Percentiles rank a stretch among this genome's conserved stretches.
Conservation (phyloP, 192 early-diverging fungal species). For the Phycomyces blakesleeanus region DNA sequence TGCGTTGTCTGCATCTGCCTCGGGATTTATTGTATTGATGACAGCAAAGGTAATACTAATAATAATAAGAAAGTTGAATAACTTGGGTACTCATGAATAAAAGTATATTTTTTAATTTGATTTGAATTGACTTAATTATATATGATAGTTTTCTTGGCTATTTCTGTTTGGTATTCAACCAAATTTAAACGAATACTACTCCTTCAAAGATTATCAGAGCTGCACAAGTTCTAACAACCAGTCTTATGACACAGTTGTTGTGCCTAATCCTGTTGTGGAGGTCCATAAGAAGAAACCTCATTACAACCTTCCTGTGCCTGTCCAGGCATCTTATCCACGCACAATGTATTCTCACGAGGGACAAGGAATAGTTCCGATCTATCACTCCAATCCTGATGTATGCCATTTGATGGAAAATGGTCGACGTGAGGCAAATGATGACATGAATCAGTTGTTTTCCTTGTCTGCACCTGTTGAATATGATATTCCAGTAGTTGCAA, state of each 20-base stretch:
- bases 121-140: neutral
- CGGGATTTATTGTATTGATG: constrained; percentile 25
- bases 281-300: neutral
- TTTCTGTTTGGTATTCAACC: constrained; percentile 18
- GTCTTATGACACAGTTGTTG: neutral
- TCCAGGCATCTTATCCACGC: neutral
- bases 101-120: too few relatives aligned
- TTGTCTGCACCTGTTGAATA: constrained; percentile 19
- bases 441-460: neutral
- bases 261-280: neutral
- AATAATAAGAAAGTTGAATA: neutral
- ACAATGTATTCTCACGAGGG: neutral
- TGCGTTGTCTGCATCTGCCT: constrained; percentile 10
- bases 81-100: too few relatives aligned
- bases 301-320: neutral
- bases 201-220: neutral
- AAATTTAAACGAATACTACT: neutral
- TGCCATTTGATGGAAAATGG: too few relatives aligned
- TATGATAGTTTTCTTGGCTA: constrained; percentile 16
- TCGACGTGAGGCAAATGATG: too few relatives aligned
- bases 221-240: neutral
- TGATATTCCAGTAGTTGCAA: constrained; percentile 59
- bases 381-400: too few relatives aligned
- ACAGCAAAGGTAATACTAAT: constrained; percentile 27
- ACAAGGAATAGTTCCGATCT: too few relatives aligned